Evolutionary conservation across 371 early-diverging fungal genomes (phyloP), one percentile per base, ranked within the genome.

Genomic region (Syncephalastrum racemosum): DNA sequence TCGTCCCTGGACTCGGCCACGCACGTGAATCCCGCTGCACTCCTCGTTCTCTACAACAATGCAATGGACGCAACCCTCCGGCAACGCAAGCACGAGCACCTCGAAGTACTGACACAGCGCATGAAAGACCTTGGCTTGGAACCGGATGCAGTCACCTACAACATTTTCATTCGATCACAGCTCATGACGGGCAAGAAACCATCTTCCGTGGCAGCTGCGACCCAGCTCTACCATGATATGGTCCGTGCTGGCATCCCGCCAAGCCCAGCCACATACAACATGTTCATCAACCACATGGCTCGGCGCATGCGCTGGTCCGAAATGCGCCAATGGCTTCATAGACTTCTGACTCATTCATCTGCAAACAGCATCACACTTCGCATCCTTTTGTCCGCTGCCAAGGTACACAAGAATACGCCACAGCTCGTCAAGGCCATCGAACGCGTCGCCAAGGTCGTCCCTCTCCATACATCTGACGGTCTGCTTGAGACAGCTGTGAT

Each of bases 211-310:
- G 46, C 56, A 23, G 36, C 10, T 31, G 63, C 63, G 4, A 39
- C 44, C 0, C 18, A 44, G 0, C n/a, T 66, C 5, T 70, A 65
- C 27, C 40, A 68, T 0, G 45, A 55, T 0, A 58, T 77, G 62
- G 22, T 68, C 7, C 10, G 27, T 7, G 39, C 44, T 10, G 46
- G 54, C 0, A 41, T 73, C 4, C 8, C 46, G n/a, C 75, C 79
- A 1, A 73, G 64, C 1, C 52, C 48, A 15, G 71, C 63, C 6
- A 79, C 79, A 4, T 73, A 60, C 48, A 70, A 79, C 43, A 75
- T 64, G 1, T 69, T 79, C 25, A 54, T 79, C 20, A 64, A 58
- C 14, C 50, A 73, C 41, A 57, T 65, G 0, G 51, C 59, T 14
- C 48, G 54, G 8, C 45, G 47, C 14, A 16, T 56, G 13, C 14